phyloP scores from a whole-genome alignment of 495 filamentous ascomycete species.

The Geopyxis carbonaria region DNA sequence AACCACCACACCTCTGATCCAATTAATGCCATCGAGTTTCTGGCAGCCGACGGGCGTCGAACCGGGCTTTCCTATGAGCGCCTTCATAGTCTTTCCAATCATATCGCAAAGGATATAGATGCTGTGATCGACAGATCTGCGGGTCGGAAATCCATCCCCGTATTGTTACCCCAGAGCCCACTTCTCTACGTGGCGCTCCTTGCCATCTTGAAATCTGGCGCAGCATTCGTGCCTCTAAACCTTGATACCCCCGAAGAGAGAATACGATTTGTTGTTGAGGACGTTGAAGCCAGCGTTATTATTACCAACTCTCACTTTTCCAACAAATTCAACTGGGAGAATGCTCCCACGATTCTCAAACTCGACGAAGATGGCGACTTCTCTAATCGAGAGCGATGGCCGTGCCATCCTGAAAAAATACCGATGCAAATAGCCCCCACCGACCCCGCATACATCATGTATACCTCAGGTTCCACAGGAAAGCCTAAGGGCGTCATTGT shows the following conservation, averaged over 20 bases:
- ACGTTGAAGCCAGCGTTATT: conserved; percentile 43
- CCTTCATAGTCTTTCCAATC: conserved; percentile 38
- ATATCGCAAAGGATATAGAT: neutral
- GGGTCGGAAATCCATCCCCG: conserved; percentile 38
- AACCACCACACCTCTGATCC: conserved; percentile 8
- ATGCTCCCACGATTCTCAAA: conserved; percentile 25
- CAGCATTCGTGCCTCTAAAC: conserved; percentile 62
- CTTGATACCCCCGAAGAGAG: conserved; percentile 55
- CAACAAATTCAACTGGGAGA: conserved; percentile 22
- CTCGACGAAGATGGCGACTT: conserved; percentile 18
- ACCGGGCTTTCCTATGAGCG: conserved; percentile 37
- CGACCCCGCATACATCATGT: conserved; percentile 73
- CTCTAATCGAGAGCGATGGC: conserved; percentile 6
- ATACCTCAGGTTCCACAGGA: conserved; percentile 81
- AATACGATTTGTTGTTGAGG: conserved; percentile 52
- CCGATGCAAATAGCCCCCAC: conserved; percentile 9
- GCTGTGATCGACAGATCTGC: neutral
- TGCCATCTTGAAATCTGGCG: conserved; percentile 58
- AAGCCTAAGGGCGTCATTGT: conserved; percentile 69
- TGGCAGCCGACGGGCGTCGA: conserved; percentile 30
- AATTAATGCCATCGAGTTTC: conserved; percentile 42
- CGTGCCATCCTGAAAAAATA: too few species aligned
- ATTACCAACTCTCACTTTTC: conserved; percentile 32
- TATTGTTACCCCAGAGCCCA: conserved; percentile 52
- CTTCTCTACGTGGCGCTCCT: conserved; percentile 55